These are phyloP conservation scores for Nannochloris sp. DNA, from an alignment of 139 green algal genomes.

Conservation along the genomic window DNA sequence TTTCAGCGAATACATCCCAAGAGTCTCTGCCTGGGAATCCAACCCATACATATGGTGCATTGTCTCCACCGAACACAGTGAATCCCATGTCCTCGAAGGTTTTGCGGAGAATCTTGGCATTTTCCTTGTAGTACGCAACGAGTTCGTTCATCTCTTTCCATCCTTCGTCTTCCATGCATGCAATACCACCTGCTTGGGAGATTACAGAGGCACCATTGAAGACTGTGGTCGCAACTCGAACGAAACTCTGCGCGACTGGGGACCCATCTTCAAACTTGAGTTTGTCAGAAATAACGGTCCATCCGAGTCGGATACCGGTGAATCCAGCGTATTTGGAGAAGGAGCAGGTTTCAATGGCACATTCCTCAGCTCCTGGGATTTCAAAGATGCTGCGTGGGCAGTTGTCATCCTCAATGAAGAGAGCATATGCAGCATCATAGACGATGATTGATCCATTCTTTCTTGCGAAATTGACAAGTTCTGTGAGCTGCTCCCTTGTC, in stretches of 20 bases:
- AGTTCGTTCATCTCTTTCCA: constrained; percentile 73
- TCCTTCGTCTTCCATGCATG: constrained; percentile 76
- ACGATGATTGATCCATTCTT: constrained; percentile 84
- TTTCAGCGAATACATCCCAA: constrained; percentile 97
- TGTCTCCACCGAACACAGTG: constrained; percentile 78
- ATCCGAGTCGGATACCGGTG: constrained; percentile 93
- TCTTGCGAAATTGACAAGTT: constrained; percentile 81
- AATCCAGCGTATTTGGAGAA: constrained; percentile 98
- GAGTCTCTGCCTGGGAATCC: constrained; percentile 77
- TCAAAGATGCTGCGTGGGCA: constrained; percentile 96
- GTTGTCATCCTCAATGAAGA: constrained; percentile 89
- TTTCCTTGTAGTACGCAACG: constrained; percentile 98
- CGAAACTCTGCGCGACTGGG: constrained; percentile 83
- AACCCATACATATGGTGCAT: constrained; percentile 98
- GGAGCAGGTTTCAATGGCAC: constrained; percentile 86
- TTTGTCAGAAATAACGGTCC: constrained; percentile 92
- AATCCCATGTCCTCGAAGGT: constrained; percentile 93
- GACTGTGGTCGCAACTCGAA: constrained; percentile 90
- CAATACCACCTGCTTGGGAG: constrained; percentile 85
- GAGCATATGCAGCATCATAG: constrained; percentile 96
- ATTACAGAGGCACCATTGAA: constrained; percentile 98
- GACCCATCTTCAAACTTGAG: constrained; percentile 63
- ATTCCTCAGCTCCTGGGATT: constrained; percentile 83
- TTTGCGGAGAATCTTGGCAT: constrained; percentile 78
- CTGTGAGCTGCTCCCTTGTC: constrained; percentile 78